phyloP scores from a whole-genome alignment of 2,329 filamentous ascomycete genomes.

The Pseudogymnoascus sp. region DNA sequence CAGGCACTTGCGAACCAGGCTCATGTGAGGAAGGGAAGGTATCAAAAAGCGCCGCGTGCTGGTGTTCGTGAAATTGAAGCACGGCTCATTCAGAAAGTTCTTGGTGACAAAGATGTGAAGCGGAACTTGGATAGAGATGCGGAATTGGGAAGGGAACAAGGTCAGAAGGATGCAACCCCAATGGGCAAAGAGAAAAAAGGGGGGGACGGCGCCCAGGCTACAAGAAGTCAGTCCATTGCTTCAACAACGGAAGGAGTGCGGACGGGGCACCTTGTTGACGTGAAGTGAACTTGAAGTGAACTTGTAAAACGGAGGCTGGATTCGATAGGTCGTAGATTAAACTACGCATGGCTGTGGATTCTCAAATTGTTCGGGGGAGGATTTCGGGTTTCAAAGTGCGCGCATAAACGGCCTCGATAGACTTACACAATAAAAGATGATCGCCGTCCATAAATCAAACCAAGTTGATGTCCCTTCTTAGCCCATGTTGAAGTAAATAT shows the following conservation, averaged over 20 bases:
- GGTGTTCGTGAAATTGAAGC: not conserved
- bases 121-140: not conserved
- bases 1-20: constrained; percentile 1
- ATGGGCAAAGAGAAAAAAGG: not conserved
- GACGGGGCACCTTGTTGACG: not conserved
- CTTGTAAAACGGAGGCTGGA: not conserved
- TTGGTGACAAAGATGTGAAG: not conserved
- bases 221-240: not conserved
- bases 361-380: not conserved
- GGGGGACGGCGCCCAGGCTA: not conserved
- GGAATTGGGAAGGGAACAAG: not conserved
- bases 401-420: not conserved
- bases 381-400: not conserved
- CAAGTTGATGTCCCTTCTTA: not conserved
- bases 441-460: not conserved
- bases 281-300: not conserved
- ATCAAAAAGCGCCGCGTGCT: not conserved
- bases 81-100: not conserved
- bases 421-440: not conserved
- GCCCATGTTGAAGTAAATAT: not conserved
- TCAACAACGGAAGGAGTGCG: not conserved
- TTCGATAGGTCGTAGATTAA: not conserved
- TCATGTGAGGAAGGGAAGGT: not conserved
- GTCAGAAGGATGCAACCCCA: not conserved
- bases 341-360: not conserved